Percentiles rank a stretch among this genome's conserved stretches.
phyloP scores from a whole-genome alignment of 768 basidiomycete genomes.

The Podaxis sp. region DNA sequence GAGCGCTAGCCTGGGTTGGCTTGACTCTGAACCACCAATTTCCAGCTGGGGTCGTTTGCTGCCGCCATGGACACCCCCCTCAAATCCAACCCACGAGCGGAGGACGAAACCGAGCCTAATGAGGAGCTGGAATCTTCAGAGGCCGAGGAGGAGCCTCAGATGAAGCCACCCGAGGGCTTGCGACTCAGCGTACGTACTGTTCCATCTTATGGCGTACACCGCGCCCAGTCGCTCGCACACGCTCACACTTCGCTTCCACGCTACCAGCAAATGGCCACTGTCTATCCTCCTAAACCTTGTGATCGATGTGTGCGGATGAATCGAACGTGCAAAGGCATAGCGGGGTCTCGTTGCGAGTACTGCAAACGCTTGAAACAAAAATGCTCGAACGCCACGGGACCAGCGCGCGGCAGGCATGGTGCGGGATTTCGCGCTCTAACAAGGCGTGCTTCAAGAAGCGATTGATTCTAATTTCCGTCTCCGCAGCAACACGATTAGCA shows the following conservation, averaged over 20 bases:
- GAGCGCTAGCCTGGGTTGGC: constrained; percentile 31
- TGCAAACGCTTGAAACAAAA: constrained; percentile 46
- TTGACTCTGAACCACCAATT: constrained; percentile 30
- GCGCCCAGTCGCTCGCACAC: constrained; percentile 6
- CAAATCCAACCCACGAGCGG: constrained; percentile 23
- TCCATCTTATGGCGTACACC: neutral
- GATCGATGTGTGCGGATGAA: constrained; percentile 43
- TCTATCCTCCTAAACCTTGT: constrained; percentile 39
- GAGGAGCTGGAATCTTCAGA: constrained; percentile 22
- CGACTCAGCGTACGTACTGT: constrained; percentile 17
- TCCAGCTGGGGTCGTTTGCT: constrained; percentile 28
- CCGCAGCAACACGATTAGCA: constrained; percentile 22
- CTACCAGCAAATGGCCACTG: constrained; percentile 22
- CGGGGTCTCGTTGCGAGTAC: constrained; percentile 43
- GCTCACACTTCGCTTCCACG: constrained; percentile 13
- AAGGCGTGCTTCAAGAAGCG: neutral
- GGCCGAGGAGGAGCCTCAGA: constrained; percentile 4
- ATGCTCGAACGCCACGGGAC: constrained; percentile 44
- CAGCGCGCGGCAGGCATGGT: constrained; percentile 39
- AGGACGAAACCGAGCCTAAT: constrained; percentile 29
- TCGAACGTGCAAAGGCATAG: constrained; percentile 40
- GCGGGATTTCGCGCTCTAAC: constrained; percentile 15
- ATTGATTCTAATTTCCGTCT: constrained; percentile 20
- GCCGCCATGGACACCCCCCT: constrained; percentile 31
- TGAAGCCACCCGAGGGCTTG: constrained; percentile 22